Evolutionary conservation across 1,139 yeast species (phyloP).

Genomic region (Taphrina betulina): DNA sequence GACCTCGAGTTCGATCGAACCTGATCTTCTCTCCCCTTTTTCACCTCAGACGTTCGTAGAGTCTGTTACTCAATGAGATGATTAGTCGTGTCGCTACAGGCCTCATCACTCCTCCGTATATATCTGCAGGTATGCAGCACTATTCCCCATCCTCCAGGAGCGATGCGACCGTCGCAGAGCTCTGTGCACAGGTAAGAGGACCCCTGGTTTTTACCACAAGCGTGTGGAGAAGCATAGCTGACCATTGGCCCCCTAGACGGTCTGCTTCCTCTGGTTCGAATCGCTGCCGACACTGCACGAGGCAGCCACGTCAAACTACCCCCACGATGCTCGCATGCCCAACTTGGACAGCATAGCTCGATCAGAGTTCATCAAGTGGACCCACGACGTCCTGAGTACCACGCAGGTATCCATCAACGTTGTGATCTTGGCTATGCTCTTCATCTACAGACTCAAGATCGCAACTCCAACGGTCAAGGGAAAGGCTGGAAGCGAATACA

Average conservation of each 20-base stretch:
- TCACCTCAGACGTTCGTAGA: too few relatives aligned
- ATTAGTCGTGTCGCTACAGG: conserved; percentile 5
- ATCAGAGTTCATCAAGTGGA: conserved; percentile 31
- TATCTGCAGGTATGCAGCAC: conserved; percentile 5
- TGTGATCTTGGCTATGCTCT: conserved; percentile 45
- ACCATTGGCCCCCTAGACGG: conserved; percentile 9
- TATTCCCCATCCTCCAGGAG: conserved; percentile 19
- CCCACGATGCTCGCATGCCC: conserved; percentile 22
- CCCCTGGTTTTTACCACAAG: background rate
- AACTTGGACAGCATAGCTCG: conserved; percentile 16
- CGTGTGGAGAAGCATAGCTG: background rate
- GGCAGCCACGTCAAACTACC: conserved; percentile 27
- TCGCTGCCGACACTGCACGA: conserved; percentile 28
- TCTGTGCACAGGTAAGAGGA: conserved; percentile 28
- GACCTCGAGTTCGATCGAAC: too few relatives aligned
- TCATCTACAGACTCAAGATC: conserved; percentile 44
- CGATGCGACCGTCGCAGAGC: conserved; percentile 16
- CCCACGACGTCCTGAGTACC: conserved; percentile 40
- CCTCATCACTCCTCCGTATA: conserved; percentile 19
- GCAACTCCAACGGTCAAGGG: conserved; percentile 42
- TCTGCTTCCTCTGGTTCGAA: conserved; percentile 33
- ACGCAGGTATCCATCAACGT: conserved; percentile 45
- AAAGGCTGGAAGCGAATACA: conserved; percentile 50
- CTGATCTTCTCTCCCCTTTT: too few relatives aligned
- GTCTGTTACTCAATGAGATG: conserved; percentile 1